Evolutionary conservation across 2,329 filamentous ascomycete species (phyloP).

Genomic region (Fusarium sulawesiense): DNA sequence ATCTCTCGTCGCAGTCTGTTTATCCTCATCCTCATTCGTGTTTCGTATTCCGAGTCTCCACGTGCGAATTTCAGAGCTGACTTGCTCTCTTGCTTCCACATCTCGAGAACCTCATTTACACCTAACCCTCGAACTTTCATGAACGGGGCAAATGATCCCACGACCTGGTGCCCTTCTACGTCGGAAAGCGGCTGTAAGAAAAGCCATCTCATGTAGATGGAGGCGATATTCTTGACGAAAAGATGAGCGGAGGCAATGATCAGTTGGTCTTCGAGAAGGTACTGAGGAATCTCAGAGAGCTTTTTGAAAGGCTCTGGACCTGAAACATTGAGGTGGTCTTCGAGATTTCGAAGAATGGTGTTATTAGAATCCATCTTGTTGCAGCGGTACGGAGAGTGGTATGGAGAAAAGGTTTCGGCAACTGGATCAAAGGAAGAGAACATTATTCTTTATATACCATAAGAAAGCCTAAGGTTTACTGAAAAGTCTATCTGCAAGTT

Average conservation of each 20-base stretch:
- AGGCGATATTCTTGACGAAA: neutral
- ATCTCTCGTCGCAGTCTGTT: neutral
- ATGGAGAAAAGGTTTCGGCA: no score
- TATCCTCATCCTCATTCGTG: neutral
- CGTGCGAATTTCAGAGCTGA: neutral
- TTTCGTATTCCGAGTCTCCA: neutral
- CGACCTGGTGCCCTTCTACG: neutral
- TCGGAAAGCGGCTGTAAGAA: neutral
- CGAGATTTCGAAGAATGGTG: neutral
- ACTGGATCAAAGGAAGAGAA: no score
- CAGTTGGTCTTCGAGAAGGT: neutral
- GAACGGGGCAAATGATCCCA: neutral
- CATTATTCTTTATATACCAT: neutral
- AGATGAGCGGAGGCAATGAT: neutral
- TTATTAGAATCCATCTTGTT: neutral
- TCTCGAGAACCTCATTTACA: neutral
- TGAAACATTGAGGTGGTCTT: neutral
- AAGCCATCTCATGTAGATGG: neutral
- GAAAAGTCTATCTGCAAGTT: neutral
- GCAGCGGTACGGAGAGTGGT: neutral
- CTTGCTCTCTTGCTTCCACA: neutral
- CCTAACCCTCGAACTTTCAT: neutral
- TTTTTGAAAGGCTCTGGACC: neutral
- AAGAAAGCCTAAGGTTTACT: neutral
- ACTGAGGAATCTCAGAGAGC: neutral